These are phyloP conservation scores for Termitomyces sp. DNA, from an alignment of 1,284 basidiomycete species.

Conservation along the genomic window DNA sequence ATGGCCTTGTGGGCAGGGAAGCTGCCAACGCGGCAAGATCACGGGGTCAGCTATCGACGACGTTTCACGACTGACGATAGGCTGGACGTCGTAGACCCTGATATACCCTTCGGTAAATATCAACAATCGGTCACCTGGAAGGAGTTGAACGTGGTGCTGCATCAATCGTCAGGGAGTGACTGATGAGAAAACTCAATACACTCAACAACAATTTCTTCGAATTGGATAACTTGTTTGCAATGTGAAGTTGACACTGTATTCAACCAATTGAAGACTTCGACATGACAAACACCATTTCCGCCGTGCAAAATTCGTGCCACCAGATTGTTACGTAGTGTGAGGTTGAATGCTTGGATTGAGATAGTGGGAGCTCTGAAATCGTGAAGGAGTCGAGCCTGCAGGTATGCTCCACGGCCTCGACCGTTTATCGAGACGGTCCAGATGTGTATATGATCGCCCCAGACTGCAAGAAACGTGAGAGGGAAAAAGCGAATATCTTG, in stretches of 20 bases:
- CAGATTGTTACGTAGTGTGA: conserved; percentile 2
- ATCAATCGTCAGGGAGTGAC: background rate
- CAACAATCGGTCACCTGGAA: conserved; percentile 5
- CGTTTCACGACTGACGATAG: background rate
- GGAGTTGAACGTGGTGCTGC: conserved; percentile 6
- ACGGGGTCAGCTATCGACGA: background rate
- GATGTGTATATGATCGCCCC: background rate
- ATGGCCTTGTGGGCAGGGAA: conserved; percentile 1
- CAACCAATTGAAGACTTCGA: conserved; percentile 8
- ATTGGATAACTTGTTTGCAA: conserved; percentile 1
- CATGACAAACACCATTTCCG: background rate
- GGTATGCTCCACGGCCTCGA: conserved; percentile 3
- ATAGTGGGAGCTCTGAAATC: conserved; percentile 2
- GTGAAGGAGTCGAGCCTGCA: conserved; percentile 1
- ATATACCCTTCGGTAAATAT: background rate
- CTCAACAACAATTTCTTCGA: background rate
- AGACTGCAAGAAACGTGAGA: background rate
- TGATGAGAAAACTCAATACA: background rate
- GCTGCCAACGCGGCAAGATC: background rate
- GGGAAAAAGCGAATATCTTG: background rate
- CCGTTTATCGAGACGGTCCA: conserved; percentile 5
- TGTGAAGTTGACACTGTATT: background rate
- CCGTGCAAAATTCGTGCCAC: conserved; percentile 4
- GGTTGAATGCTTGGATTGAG: background rate
- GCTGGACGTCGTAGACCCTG: conserved; percentile 1